phyloP scores from a whole-genome alignment of 2,329 filamentous ascomycete genomes.

The Ceratocystis lukuohia region DNA sequence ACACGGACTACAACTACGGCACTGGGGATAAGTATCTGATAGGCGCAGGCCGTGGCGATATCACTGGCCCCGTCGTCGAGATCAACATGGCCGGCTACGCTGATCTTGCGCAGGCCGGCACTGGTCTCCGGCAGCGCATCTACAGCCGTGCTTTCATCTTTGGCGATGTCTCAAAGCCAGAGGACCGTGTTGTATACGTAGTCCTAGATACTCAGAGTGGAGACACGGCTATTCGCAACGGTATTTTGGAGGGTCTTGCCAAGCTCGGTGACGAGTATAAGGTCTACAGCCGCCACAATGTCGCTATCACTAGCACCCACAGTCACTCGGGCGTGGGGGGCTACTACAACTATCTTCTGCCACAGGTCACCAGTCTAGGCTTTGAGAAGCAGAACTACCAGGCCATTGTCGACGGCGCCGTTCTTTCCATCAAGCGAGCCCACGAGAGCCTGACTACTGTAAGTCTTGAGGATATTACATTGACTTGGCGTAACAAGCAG shows the following conservation, averaged over 20 bases:
- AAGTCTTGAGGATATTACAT: constrained; percentile 18
- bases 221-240: constrained; percentile 74
- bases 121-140: constrained; percentile 69
- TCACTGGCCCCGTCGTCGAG: constrained; percentile 65
- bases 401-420: constrained; percentile 72
- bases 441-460: constrained; percentile 45
- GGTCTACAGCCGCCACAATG: constrained; percentile 61
- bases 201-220: constrained; percentile 77
- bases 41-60: constrained; percentile 41
- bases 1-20: not conserved
- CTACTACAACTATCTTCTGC: constrained; percentile 84
- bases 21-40: constrained; percentile 30
- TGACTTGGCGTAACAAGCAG: not conserved
- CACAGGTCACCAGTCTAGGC: constrained; percentile 74
- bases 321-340: constrained; percentile 81
- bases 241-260: constrained; percentile 59
- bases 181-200: constrained; percentile 69
- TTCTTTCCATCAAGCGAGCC: constrained; percentile 42
- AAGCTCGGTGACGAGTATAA: constrained; percentile 57
- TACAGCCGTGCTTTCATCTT: constrained; percentile 82
- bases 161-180: constrained; percentile 48
- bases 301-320: constrained; percentile 85
- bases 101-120: constrained; percentile 62
- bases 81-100: constrained; percentile 87
- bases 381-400: constrained; percentile 76